Evolutionary conservation across 192 early-diverging fungal species (phyloP).

Genomic region (Mycoemilia scoparia): DNA sequence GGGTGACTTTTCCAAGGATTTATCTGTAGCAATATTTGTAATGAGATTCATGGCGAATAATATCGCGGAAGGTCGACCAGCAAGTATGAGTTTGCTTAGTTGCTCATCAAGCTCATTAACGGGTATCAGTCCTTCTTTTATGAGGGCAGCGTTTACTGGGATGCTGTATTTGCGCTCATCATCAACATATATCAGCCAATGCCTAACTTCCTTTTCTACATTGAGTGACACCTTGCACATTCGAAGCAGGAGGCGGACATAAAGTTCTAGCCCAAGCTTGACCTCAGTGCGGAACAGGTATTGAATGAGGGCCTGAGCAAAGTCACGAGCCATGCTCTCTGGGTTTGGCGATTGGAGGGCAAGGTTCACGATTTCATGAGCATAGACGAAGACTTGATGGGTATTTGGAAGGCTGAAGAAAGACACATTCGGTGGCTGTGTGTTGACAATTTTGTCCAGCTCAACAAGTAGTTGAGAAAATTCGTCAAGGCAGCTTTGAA

Average conservation of each 20-base stretch:
- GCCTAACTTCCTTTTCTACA: conserved; percentile 65
- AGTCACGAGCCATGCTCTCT: conserved; percentile 66
- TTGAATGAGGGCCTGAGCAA: conserved; percentile 78
- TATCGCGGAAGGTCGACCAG: conserved; percentile 43
- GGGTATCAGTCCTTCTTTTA: conserved; percentile 59
- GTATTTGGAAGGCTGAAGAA: conserved; percentile 54
- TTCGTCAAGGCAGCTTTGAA: conserved; percentile 22
- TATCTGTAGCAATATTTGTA: too few species aligned
- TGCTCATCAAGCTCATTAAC: conserved; percentile 73
- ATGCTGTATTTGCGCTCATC: conserved; percentile 93
- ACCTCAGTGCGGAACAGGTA: conserved; percentile 65
- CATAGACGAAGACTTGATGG: conserved; percentile 53
- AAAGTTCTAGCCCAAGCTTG: conserved; percentile 57
- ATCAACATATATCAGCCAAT: conserved; percentile 84
- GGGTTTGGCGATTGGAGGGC: conserved; percentile 47
- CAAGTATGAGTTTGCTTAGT: conserved; percentile 70
- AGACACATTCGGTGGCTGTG: conserved; percentile 14
- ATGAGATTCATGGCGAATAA: conserved; percentile 65
- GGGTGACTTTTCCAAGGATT: too few species aligned
- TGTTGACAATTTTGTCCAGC: conserved; percentile 54
- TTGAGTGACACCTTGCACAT: conserved; percentile 71
- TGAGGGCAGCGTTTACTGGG: conserved; percentile 58
- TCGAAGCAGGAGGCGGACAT: conserved; percentile 60
- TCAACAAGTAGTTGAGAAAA: conserved; percentile 45
- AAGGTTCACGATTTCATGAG: conserved; percentile 60